phyloP scores from a whole-genome alignment of 1,139 yeast species.

The Sugiyamaella japonica region DNA sequence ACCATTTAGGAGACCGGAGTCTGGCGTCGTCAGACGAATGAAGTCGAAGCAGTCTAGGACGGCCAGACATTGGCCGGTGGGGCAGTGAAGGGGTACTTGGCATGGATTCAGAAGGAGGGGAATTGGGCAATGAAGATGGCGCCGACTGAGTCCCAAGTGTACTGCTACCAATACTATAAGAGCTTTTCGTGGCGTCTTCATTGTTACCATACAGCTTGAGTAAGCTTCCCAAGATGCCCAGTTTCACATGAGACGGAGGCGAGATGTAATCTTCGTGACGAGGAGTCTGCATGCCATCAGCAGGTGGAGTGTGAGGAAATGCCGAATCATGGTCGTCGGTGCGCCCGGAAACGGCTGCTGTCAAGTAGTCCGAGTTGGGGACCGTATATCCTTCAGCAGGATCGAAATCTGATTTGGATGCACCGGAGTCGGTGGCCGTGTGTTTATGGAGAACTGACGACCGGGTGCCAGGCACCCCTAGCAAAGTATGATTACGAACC shows the following conservation, averaged over 20 bases:
- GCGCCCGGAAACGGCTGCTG: background rate
- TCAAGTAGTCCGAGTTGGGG: slow-evolving; percentile 25
- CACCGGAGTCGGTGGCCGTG: background rate
- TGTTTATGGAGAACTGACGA: background rate
- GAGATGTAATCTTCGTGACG: slow-evolving; percentile 54
- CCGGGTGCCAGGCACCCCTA: slow-evolving; percentile 1
- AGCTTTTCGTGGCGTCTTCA: slow-evolving; percentile 30
- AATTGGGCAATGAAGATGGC: slow-evolving; percentile 9
- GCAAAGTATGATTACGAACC: slow-evolving; percentile 30
- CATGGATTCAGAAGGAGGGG: slow-evolving; percentile 18
- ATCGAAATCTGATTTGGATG: background rate
- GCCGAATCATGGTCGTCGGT: slow-evolving; percentile 14
- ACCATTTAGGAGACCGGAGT: slow-evolving; percentile 30
- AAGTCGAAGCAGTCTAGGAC: slow-evolving; percentile 18
- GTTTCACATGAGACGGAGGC: slow-evolving; percentile 72
- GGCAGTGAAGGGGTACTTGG: slow-evolving; percentile 13
- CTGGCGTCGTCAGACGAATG: slow-evolving; percentile 18
- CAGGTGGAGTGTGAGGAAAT: slow-evolving; percentile 17
- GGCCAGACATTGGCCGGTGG: background rate
- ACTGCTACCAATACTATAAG: slow-evolving; percentile 6
- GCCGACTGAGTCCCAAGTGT: slow-evolving; percentile 12
- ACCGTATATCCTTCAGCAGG: slow-evolving; percentile 22
- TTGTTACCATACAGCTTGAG: slow-evolving; percentile 59
- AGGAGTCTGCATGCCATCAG: slow-evolving; percentile 30
- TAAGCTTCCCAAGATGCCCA: slow-evolving; percentile 80